phyloP scores from a whole-genome alignment of 169 alveolate genomes.

The Perkinsus marinus region DNA sequence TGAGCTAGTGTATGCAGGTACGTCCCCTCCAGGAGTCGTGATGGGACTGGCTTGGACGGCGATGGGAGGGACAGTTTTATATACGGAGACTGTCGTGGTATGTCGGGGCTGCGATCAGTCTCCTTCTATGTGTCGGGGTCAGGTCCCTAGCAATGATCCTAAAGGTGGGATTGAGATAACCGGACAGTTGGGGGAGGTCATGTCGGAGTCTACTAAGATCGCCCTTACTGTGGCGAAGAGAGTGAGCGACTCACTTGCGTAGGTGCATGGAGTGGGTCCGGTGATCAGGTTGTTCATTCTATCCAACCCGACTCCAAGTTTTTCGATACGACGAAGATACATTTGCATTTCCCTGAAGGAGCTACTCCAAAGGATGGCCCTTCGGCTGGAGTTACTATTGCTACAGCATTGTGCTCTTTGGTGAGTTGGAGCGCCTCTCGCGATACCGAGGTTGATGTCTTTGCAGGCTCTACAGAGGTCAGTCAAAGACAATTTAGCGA shows the following conservation, averaged over 20 bases:
- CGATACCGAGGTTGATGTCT: background rate
- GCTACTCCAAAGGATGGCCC: constrained; percentile 92
- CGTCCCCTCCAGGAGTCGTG: constrained; percentile 59
- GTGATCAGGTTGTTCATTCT: too few species aligned
- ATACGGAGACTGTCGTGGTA: constrained; percentile 66
- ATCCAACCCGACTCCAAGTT: too few species aligned
- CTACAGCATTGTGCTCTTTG: constrained; percentile 66
- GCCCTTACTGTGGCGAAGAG: constrained; percentile 73
- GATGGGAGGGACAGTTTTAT: constrained; percentile 78
- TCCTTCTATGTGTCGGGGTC: background rate
- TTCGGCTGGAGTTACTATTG: constrained; percentile 80
- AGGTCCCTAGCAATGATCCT: constrained; percentile 4
- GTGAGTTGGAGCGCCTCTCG: constrained; percentile 27
- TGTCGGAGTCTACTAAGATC: constrained; percentile 78
- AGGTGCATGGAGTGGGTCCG: background rate
- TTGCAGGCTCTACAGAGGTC: background rate
- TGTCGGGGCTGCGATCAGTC: background rate
- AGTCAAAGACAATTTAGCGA: constrained; percentile 51
- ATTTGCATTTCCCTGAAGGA: constrained; percentile 85
- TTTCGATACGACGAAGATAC: constrained; percentile 35
- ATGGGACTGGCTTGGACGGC: constrained; percentile 86
- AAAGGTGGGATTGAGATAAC: constrained; percentile 61
- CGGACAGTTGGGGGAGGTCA: constrained; percentile 78
- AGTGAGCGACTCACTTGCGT: constrained; percentile 22
- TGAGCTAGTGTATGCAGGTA: background rate